A percentile compares a stretch with the other conserved stretches of the same genome.
Evolutionary conservation across 768 basidiomycete genomes (phyloP).

Genomic region (Calocybe cyanea): DNA sequence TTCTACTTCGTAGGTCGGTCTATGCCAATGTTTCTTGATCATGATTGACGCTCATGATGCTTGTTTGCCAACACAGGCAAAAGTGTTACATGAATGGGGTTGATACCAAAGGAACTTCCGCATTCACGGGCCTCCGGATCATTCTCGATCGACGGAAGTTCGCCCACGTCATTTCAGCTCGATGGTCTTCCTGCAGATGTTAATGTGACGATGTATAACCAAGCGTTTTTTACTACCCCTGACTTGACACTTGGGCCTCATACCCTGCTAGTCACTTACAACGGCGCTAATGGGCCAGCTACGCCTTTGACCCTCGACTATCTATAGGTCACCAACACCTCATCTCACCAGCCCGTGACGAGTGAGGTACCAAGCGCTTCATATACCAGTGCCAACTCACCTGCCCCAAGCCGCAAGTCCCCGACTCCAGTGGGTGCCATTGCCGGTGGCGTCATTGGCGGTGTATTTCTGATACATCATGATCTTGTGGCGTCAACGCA

Average conservation of each 20-base stretch:
- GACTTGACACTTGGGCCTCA: conserved; percentile 3
- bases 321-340: conserved; percentile 3
- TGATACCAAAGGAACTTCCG: neutral
- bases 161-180: conserved; percentile 2
- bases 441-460: neutral
- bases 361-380: neutral
- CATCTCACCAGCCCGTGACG: neutral
- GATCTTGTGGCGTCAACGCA: too few species aligned
- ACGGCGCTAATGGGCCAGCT: neutral
- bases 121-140: neutral
- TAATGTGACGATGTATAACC: neutral
- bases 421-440: neutral
- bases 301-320: conserved; percentile 9
- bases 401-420: neutral
- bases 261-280: conserved; percentile 6
- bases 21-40: too few species aligned
- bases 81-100: conserved; percentile 8
- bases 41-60: neutral
- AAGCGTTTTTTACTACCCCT: conserved; percentile 10
- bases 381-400: neutral
- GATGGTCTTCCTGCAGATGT: neutral
- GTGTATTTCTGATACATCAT: neutral
- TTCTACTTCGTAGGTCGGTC: conserved; percentile 4
- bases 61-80: conserved; percentile 1
- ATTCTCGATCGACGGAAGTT: conserved; percentile 7